Evolutionary conservation across 331 rosid genomes (phyloP).

Genomic region (Malus hybrid): DNA sequence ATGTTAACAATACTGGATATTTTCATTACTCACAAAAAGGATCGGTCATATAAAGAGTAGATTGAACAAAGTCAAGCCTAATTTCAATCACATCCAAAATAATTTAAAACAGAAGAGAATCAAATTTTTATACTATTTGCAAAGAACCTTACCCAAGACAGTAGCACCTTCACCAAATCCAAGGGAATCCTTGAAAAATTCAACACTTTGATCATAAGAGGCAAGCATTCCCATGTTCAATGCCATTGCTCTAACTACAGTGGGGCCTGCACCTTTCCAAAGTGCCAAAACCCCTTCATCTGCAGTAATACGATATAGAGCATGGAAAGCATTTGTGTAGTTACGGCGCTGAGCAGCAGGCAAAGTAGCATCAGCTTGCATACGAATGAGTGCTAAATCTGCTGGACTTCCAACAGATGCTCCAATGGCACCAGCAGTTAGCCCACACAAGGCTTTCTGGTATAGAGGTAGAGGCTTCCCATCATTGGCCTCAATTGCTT

Average conservation of each 20-base stretch:
- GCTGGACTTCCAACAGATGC: constrained; percentile 91
- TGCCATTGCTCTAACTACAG: constrained; percentile 97
- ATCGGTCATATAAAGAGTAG: neutral
- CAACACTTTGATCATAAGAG: constrained; percentile 92
- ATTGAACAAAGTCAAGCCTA: neutral
- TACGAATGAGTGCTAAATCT: constrained; percentile 92
- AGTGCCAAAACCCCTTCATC: constrained; percentile 92
- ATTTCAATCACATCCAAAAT: neutral
- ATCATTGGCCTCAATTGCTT: constrained; percentile 94
- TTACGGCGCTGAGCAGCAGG: constrained; percentile 81
- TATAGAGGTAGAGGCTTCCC: constrained; percentile 96
- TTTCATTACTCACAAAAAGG: neutral
- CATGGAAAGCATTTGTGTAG: constrained; percentile 90
- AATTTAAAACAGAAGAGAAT: neutral
- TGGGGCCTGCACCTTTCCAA: constrained; percentile 99
- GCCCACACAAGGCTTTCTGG: constrained; percentile 93
- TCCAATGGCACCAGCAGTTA: constrained; percentile 98
- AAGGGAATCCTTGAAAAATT: constrained; percentile 69
- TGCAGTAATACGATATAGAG: constrained; percentile 63
- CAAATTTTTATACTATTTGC: neutral
- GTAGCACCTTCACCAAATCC: constrained; percentile 84
- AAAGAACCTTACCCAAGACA: constrained; percentile 43
- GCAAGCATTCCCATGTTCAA: constrained; percentile 99
- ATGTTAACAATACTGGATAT: neutral
- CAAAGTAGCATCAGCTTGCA: constrained; percentile 97